Percentiles rank a stretch among this genome's conserved stretches.
These are phyloP conservation scores for Termitomyces titanicus DNA, from an alignment of 768 basidiomycete species.

Conservation along the genomic window DNA sequence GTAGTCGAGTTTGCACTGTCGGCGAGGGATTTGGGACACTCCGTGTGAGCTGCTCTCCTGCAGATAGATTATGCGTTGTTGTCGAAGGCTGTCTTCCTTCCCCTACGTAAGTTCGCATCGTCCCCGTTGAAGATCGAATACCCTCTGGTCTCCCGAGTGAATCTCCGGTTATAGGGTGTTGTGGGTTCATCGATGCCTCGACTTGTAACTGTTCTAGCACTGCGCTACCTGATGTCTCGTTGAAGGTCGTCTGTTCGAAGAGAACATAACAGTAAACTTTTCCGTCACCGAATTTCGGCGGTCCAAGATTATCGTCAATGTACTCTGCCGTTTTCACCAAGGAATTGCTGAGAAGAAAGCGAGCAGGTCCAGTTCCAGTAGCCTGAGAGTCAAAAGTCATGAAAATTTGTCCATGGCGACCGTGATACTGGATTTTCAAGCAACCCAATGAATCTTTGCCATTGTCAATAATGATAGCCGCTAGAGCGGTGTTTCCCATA, in stretches of 20 bases:
- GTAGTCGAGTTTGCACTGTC: not conserved
- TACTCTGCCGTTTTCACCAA: not conserved
- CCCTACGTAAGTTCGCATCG: not conserved
- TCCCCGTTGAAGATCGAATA: not conserved
- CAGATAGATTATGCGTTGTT: no score
- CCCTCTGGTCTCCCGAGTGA: no score
- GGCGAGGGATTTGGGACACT: no score
- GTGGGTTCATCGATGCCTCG: not conserved
- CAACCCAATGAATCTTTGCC: not conserved
- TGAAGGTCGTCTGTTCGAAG: not conserved
- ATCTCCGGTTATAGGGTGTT: not conserved
- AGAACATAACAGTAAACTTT: not conserved
- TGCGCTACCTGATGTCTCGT: not conserved
- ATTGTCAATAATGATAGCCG: not conserved
- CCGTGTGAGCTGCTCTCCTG: no score
- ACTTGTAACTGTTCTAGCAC: not conserved
- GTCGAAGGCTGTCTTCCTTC: not conserved
- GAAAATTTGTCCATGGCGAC: not conserved
- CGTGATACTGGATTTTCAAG: not conserved
- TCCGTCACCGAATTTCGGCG: not conserved
- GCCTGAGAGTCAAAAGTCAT: not conserved
- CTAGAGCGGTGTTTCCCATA: not conserved
- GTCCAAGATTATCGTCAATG: not conserved
- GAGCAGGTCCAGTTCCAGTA: not conserved
- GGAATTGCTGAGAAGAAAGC: not conserved